Conservation (phyloP, 768 basidiomycete species). For the Kwoniella newhampshirensis region DNA sequence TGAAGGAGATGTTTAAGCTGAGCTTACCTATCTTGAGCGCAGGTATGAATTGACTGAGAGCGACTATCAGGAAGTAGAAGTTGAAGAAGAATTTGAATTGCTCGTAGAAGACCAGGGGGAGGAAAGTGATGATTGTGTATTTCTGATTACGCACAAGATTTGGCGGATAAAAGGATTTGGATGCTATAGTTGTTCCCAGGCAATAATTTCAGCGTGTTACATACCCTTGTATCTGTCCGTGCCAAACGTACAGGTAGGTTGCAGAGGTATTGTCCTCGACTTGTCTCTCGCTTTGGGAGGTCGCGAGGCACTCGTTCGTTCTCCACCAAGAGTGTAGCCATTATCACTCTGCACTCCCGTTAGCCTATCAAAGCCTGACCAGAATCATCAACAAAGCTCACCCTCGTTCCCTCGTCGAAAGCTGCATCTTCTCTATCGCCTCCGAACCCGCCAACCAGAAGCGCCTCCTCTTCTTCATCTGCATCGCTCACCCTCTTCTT, state of each 20-base stretch:
- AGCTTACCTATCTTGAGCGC: conserved; percentile 86
- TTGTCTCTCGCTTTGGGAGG: conserved; percentile 29
- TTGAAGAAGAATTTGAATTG: conserved; percentile 99
- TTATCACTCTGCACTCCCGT: background rate
- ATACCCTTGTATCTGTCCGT: too few relatives aligned
- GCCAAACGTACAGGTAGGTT: conserved; percentile 27
- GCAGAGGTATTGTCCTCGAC: conserved; percentile 41
- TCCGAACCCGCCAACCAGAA: conserved; percentile 20
- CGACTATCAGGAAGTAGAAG: conserved; percentile 94
- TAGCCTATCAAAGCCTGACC: too few relatives aligned
- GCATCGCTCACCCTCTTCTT: conserved; percentile 45
- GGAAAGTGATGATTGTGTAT: conserved; percentile 94
- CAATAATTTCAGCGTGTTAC: too few relatives aligned
- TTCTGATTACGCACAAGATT: conserved; percentile 97
- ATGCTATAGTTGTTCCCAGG: conserved; percentile 7
- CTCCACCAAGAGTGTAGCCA: background rate
- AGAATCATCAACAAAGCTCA: too few relatives aligned
- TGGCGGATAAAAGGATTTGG: conserved; percentile 58
- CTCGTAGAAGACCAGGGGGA: conserved; percentile 95
- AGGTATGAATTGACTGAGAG: conserved; percentile 91
- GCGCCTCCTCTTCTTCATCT: conserved; percentile 33
- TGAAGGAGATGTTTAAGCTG: background rate
- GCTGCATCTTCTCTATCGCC: background rate
- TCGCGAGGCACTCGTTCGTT: background rate
- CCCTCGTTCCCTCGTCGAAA: conserved; percentile 4